A percentile compares a stretch with the other conserved stretches of the same genome.
phyloP scores from a whole-genome alignment of 306 rosid species.

The Acacia confusa region DNA sequence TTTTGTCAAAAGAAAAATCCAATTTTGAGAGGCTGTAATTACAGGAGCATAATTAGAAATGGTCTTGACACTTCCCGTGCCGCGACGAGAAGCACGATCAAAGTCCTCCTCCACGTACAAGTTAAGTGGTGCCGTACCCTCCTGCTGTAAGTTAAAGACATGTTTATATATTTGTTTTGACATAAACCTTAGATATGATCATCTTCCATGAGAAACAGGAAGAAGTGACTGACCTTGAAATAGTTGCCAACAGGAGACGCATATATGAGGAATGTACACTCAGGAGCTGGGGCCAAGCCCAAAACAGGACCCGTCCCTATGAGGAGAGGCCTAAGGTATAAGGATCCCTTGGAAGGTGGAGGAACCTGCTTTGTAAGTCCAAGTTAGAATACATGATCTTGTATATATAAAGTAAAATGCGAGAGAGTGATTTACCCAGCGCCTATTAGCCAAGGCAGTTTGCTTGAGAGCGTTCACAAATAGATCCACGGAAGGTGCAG shows the following conservation, averaged over 20 bases:
- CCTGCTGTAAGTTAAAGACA: conserved; percentile 37
- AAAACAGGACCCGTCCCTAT: conserved; percentile 80
- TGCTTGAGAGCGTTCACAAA: conserved; percentile 77
- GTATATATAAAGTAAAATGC: no score
- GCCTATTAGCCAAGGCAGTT: conserved; percentile 70
- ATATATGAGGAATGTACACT: conserved; percentile 70
- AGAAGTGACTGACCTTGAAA: conserved; percentile 54
- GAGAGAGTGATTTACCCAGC: conserved; percentile 51
- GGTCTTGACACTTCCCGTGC: conserved; percentile 80
- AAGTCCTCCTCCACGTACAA: conserved; percentile 74
- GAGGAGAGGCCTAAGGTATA: conserved; percentile 83
- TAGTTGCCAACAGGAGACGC: conserved; percentile 95
- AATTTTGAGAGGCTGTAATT: neutral
- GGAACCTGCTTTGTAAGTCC: conserved; percentile 56
- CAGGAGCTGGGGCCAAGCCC: conserved; percentile 82
- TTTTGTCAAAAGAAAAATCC: neutral
- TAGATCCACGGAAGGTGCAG: conserved; percentile 61
- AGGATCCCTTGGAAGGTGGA: conserved; percentile 77
- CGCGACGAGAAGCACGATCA: conserved; percentile 79
- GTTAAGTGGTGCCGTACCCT: conserved; percentile 81
- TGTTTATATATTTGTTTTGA: neutral
- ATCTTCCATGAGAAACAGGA: neutral
- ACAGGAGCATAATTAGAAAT: conserved; percentile 90
- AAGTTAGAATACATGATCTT: neutral
- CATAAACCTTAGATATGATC: neutral